phyloP scores from a whole-genome alignment of 1,284 basidiomycete species.

The Exobasidium cylindrosporum region DNA sequence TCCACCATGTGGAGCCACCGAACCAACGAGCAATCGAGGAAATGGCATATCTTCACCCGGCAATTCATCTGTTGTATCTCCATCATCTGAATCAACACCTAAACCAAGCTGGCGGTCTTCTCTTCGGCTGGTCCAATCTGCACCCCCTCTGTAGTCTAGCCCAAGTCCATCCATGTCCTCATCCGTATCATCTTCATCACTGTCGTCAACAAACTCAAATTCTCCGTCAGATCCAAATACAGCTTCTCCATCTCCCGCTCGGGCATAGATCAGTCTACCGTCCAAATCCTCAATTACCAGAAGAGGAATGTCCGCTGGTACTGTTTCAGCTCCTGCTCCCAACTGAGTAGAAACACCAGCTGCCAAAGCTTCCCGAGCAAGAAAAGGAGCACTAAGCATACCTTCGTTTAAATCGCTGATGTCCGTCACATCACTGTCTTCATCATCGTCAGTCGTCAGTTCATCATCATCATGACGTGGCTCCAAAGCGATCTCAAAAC shows the following conservation, averaged over 20 bases:
- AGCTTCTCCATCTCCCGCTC: slow-evolving; percentile 53
- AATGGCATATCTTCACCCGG: slow-evolving; percentile 54
- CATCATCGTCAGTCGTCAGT: slow-evolving; percentile 30
- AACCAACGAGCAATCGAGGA: slow-evolving; percentile 50
- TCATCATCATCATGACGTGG: slow-evolving; percentile 22
- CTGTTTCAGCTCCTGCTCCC: not conserved
- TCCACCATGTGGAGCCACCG: slow-evolving; percentile 49
- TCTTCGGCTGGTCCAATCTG: slow-evolving; percentile 2
- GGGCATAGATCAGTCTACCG: slow-evolving; percentile 52
- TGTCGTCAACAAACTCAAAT: slow-evolving; percentile 53
- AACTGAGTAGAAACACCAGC: slow-evolving; percentile 8
- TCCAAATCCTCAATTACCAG: slow-evolving; percentile 55
- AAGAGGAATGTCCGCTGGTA: slow-evolving; percentile 40
- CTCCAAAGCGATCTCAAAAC: not conserved
- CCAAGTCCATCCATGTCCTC: slow-evolving; percentile 14
- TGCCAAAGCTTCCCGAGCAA: slow-evolving; percentile 31
- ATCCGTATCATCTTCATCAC: slow-evolving; percentile 42
- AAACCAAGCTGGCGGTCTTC: not conserved
- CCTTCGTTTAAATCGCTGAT: slow-evolving; percentile 46
- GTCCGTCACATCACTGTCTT: slow-evolving; percentile 34
- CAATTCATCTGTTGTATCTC: slow-evolving; percentile 54
- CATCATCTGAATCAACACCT: slow-evolving; percentile 34
- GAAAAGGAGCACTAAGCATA: slow-evolving; percentile 38
- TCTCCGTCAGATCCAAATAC: slow-evolving; percentile 55
- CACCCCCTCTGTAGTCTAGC: not conserved